Conservation (phyloP, 148 eudicot species). For the Limonium bicolor region DNA sequence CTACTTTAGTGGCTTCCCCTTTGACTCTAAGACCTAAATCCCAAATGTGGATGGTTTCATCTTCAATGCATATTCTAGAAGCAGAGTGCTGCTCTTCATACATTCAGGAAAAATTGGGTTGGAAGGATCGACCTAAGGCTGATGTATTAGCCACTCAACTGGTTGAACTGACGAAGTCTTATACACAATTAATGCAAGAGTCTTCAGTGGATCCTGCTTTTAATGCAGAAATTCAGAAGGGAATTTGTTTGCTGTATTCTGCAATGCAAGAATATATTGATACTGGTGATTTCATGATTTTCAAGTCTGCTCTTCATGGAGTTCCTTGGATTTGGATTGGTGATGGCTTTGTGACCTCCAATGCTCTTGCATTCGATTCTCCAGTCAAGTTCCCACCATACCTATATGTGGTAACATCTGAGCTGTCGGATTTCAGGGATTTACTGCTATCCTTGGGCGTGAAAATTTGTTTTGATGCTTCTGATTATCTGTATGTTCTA, state of each 20-base stretch:
- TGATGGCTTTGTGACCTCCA: slow-evolving; percentile 76
- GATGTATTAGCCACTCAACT: slow-evolving; percentile 57
- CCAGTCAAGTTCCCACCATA: slow-evolving; percentile 94
- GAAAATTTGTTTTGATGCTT: slow-evolving; percentile 61
- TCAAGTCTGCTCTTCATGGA: slow-evolving; percentile 57
- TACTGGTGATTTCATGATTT: slow-evolving; percentile 25
- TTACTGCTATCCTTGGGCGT: slow-evolving; percentile 80
- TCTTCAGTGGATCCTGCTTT: slow-evolving; percentile 24
- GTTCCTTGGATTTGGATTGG: slow-evolving; percentile 95
- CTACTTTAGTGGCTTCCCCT: slow-evolving; percentile 52
- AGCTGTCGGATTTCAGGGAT: slow-evolving; percentile 60
- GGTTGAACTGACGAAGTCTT: slow-evolving; percentile 46
- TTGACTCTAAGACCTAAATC: slow-evolving; percentile 61
- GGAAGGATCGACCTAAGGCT: slow-evolving; percentile 52
- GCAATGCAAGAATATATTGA: slow-evolving; percentile 53
- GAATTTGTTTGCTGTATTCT: slow-evolving; percentile 44
- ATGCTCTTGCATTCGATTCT: slow-evolving; percentile 89
- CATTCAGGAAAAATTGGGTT: slow-evolving; percentile 63
- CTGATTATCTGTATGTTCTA: slow-evolving; percentile 60
- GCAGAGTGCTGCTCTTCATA: slow-evolving; percentile 50
- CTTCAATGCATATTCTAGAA: slow-evolving; percentile 64
- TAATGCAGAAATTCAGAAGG: slow-evolving; percentile 54
- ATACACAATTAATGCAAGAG: slow-evolving; percentile 38
- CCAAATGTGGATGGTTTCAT: slow-evolving; percentile 89
- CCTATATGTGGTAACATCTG: slow-evolving; percentile 91